Evolutionary conservation across 306 rosid genomes (phyloP).

Genomic region (Quercus berberidifolia): DNA sequence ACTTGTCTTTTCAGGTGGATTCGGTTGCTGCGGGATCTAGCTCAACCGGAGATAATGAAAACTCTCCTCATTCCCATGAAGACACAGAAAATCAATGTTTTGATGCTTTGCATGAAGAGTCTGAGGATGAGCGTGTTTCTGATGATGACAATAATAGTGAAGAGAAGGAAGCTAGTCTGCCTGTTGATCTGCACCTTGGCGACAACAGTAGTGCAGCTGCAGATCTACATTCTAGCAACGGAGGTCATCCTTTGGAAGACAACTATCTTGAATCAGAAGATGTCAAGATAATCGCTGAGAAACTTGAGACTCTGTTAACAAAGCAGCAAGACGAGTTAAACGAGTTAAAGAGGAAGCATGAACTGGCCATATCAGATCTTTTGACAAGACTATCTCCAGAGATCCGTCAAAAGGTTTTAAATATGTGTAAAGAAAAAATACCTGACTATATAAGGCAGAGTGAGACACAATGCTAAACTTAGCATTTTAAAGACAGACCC

Average conservation of each 20-base stretch:
- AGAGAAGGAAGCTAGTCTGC: slow-evolving; percentile 26
- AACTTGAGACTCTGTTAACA: slow-evolving; percentile 46
- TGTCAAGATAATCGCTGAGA: slow-evolving; percentile 26
- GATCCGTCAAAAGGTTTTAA: slow-evolving; percentile 45
- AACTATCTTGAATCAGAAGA: slow-evolving; percentile 30
- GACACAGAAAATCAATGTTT: slow-evolving; percentile 13
- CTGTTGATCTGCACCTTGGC: slow-evolving; percentile 19
- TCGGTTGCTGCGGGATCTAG: slow-evolving; percentile 14
- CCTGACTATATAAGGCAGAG: slow-evolving; percentile 21
- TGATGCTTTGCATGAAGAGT: slow-evolving; percentile 19
- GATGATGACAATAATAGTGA: slow-evolving; percentile 3
- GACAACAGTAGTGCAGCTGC: slow-evolving; percentile 21
- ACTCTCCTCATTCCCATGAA: slow-evolving; percentile 9
- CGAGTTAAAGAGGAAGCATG: slow-evolving; percentile 63
- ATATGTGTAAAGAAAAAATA: slow-evolving; percentile 37
- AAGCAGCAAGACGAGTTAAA: slow-evolving; percentile 56
- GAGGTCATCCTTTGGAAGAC: slow-evolving; percentile 22
- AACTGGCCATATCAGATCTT: slow-evolving; percentile 47
- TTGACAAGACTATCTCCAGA: slow-evolving; percentile 48
- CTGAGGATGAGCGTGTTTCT: slow-evolving; percentile 13
- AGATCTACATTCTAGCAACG: slow-evolving; percentile 20
- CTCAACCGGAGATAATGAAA: slow-evolving; percentile 12
- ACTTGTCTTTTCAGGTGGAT: slow-evolving; percentile 32
- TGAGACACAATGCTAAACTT: slow-evolving; percentile 13
- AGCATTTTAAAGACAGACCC: background rate